Evolutionary conservation across 345 rosid species (phyloP).

Genomic region (Brassica cretica): DNA sequence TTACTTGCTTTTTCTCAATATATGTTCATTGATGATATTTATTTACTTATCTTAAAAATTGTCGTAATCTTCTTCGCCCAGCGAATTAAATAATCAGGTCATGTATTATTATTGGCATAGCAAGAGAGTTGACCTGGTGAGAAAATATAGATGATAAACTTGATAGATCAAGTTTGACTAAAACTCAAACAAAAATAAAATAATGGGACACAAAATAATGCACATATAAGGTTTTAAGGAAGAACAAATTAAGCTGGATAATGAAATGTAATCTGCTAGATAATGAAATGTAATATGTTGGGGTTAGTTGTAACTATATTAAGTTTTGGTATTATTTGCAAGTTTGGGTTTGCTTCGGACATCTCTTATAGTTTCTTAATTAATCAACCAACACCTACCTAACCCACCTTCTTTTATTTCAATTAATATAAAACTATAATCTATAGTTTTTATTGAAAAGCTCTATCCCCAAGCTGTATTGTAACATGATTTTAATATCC

Average conservation of each 20-base stretch:
- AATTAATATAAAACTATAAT: background rate
- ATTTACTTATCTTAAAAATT: background rate
- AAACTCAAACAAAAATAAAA: background rate
- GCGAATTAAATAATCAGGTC: background rate
- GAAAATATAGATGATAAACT: background rate
- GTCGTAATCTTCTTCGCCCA: background rate
- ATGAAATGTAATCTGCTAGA: conserved; percentile 2
- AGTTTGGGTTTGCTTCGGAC: conserved; percentile 17
- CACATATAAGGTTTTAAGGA: background rate
- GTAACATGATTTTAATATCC: conserved; percentile 2
- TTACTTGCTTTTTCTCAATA: conserved; percentile 15
- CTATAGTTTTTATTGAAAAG: background rate
- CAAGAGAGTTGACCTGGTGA: conserved; percentile 23
- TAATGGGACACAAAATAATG: background rate
- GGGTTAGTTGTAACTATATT: conserved; percentile 15
- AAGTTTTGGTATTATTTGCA: conserved; percentile 17
- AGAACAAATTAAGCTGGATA: background rate
- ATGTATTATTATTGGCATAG: conserved; percentile 4
- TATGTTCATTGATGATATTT: background rate
- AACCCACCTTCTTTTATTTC: conserved; percentile 9
- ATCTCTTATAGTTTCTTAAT: conserved; percentile 4
- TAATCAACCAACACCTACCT: conserved; percentile 27
- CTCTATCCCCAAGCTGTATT: conserved; percentile 1
- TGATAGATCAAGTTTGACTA: conserved; percentile 10
- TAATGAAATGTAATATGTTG: conserved; percentile 2